phyloP scores from a whole-genome alignment of 2,329 filamentous ascomycete species.

The Sclerotinia subarctica region DNA sequence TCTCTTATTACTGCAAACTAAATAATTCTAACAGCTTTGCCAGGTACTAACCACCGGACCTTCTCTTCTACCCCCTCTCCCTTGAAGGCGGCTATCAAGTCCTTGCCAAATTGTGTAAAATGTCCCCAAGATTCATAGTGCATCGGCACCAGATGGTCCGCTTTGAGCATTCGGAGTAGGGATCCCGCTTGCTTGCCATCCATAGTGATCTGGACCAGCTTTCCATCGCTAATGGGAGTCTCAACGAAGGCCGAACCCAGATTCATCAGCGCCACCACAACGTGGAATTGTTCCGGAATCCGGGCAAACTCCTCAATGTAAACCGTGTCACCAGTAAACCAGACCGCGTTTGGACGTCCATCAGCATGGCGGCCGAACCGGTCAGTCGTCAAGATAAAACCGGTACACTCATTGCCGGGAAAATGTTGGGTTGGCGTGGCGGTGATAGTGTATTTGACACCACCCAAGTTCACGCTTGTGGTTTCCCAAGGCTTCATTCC shows the following conservation, averaged over 20 bases:
- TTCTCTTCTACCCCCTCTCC: not conserved
- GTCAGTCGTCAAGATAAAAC: not conserved
- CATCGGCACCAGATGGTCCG: not conserved
- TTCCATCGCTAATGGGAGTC: not conserved
- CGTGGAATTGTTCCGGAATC: not conserved
- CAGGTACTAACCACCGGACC: not conserved
- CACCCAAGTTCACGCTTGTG: no score
- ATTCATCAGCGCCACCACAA: not conserved
- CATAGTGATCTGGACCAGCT: not conserved
- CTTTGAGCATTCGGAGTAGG: not conserved
- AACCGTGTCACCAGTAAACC: constrained; percentile 7
- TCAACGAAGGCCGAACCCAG: not conserved
- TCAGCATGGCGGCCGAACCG: not conserved
- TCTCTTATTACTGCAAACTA: not conserved
- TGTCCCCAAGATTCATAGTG: not conserved
- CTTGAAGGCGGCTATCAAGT: not conserved
- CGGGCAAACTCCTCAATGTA: not conserved
- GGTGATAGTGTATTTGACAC: not conserved
- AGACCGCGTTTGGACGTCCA: not conserved
- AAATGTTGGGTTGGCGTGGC: not conserved
- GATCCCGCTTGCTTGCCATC: not conserved
- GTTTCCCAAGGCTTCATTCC: not conserved
- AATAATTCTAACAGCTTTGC: not conserved
- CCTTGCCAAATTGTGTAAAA: not conserved
- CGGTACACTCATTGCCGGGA: not conserved